Conservation (phyloP, 805 yeast species). For the Phaffomyces opuntiae region DNA sequence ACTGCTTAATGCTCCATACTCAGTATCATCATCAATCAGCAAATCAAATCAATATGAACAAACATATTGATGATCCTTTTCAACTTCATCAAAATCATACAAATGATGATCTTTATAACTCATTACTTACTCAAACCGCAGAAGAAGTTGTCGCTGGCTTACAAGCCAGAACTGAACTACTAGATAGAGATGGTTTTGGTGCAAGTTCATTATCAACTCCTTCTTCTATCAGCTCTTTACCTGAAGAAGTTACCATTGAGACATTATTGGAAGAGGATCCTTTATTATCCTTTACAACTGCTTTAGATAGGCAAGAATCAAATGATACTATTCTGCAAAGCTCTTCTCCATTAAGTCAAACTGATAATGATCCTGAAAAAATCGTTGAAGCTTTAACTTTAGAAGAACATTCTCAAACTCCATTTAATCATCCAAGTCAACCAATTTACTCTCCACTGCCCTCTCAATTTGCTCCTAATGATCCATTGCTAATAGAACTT, state of each 20-base stretch:
- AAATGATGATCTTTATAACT: conserved; percentile 11
- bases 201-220: not conserved
- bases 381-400: conserved; percentile 5
- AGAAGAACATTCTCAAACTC: conserved; percentile 2
- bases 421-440: not conserved
- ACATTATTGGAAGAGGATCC: conserved; percentile 23
- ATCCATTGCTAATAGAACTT: no score
- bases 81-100: not conserved
- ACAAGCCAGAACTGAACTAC: conserved; percentile 10
- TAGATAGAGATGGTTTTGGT: conserved; percentile 6
- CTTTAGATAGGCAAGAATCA: conserved; percentile 22
- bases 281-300: conserved; percentile 18
- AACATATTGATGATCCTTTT: no score
- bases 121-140: conserved; percentile 11
- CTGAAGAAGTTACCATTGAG: conserved; percentile 18
- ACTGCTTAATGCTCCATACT: no score
- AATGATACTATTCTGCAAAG: conserved; percentile 22
- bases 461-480: not conserved
- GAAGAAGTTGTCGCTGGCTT: conserved; percentile 18
- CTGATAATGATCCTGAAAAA: conserved; percentile 3
- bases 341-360: conserved; percentile 14
- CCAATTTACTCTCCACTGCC: not conserved
- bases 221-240: not conserved
- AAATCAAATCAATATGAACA: not conserved
- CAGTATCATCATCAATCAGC: no score